These are phyloP conservation scores for Candida gigantensis DNA, from an alignment of 1,139 yeast species.

Conservation along the genomic window DNA sequence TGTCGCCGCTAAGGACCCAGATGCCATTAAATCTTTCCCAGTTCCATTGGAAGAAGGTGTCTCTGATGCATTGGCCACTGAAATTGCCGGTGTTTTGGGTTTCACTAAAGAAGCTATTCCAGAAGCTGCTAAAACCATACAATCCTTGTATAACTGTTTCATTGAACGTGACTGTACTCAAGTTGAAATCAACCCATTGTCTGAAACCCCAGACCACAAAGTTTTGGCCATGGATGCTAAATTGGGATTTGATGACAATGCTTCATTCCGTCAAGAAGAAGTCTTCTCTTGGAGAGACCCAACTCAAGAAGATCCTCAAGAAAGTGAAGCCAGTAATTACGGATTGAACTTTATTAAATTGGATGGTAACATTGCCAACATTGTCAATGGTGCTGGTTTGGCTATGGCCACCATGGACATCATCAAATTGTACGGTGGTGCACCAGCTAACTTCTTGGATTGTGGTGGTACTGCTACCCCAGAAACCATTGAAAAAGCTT, in stretches of 20 bases:
- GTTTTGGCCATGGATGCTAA: conserved; percentile 99
- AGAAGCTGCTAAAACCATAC: conserved; percentile 85
- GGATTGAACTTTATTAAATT: conserved; percentile 96
- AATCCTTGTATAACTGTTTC: conserved; percentile 87
- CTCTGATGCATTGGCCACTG: conserved; percentile 71
- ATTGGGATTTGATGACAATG: conserved; percentile 96
- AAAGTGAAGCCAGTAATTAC: conserved; percentile 85
- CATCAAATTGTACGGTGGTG: conserved; percentile 96
- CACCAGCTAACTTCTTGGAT: conserved; percentile 98
- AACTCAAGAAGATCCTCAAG: conserved; percentile 98
- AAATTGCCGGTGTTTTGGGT: conserved; percentile 79
- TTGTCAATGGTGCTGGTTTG: conserved; percentile 99
- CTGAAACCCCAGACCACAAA: conserved; percentile 87
- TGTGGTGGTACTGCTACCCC: conserved; percentile 99
- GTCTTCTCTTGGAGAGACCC: conserved; percentile 96
- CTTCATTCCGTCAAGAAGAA: conserved; percentile 91
- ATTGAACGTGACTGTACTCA: conserved; percentile 93
- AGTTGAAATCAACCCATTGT: conserved; percentile 96
- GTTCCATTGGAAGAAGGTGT: conserved; percentile 80
- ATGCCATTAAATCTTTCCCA: conserved; percentile 87
- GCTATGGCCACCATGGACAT: conserved; percentile 99
- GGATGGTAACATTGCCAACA: conserved; percentile 97
- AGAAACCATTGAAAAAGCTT: conserved; percentile 95
- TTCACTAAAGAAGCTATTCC: conserved; percentile 77
- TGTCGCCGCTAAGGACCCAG: conserved; percentile 90